Percentiles rank a stretch among this genome's conserved stretches.
These are phyloP conservation scores for Vachellia collinsii DNA, from an alignment of 306 rosid genomes.

Conservation along the genomic window DNA sequence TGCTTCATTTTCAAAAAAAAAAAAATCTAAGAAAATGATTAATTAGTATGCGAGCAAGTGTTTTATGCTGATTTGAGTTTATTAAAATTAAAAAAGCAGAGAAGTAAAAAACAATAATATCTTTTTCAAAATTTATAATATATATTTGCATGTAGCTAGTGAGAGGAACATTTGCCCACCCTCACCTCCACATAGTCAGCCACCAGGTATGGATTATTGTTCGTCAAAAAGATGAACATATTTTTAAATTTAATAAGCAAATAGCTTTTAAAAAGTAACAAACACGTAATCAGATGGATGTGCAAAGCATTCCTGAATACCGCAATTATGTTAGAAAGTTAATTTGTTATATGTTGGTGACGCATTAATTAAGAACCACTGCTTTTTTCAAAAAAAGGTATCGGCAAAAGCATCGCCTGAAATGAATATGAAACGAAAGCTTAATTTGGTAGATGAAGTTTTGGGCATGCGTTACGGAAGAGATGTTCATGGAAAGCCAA, in stretches of 20 bases:
- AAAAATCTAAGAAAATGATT: too few relatives aligned
- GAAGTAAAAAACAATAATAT: background rate
- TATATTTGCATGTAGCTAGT: background rate
- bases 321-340: background rate
- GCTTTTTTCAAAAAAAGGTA: background rate
- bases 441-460: background rate
- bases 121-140: background rate
- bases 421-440: conserved; percentile 20
- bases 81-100: background rate
- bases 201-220: background rate
- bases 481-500: background rate
- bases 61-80: background rate
- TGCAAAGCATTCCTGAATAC: background rate
- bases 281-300: background rate
- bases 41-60: too few relatives aligned
- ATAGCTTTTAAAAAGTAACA: background rate
- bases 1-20: too few relatives aligned
- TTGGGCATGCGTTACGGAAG: conserved; percentile 6
- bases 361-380: background rate
- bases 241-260: background rate
- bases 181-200: background rate
- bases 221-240: background rate
- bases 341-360: background rate
- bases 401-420: background rate
- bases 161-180: background rate